These are phyloP conservation scores for Mentha longifolia DNA, from an alignment of 257 asterid species.

Conservation along the genomic window DNA sequence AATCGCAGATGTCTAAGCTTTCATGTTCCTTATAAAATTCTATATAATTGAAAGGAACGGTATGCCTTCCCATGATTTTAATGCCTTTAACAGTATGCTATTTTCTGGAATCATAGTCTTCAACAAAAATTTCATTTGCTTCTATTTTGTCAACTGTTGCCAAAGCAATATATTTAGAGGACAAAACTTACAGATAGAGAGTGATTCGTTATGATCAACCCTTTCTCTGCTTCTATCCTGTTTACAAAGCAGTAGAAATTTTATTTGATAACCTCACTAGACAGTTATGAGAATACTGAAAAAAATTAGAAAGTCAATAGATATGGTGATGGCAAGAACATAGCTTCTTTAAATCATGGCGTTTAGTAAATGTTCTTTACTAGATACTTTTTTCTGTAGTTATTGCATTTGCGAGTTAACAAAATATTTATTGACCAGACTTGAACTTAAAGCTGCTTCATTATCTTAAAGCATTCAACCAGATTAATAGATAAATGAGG, in stretches of 20 bases:
- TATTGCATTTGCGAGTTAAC: constrained; percentile 5
- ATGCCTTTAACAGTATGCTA: no score
- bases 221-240: constrained; percentile 99
- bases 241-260: constrained; percentile 36
- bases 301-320: background rate
- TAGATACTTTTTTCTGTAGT: background rate
- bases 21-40: background rate
- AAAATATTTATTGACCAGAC: constrained; percentile 15
- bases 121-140: background rate
- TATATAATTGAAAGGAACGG: background rate
- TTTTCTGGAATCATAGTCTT: background rate
- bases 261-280: constrained; percentile 17
- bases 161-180: constrained; percentile 32
- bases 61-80: no score
- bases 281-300: constrained; percentile 16
- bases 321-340: constrained; percentile 18
- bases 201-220: constrained; percentile 80
- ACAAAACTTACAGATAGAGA: constrained; percentile 72
- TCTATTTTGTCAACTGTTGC: constrained; percentile 1
- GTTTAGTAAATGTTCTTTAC: background rate
- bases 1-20: background rate
- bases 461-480: constrained; percentile 24
- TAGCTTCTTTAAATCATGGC: constrained; percentile 15
- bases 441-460: background rate
- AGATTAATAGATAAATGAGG: background rate